Conservation (phyloP, 2,329 filamentous ascomycete species). For the Calonectria crousiana region DNA sequence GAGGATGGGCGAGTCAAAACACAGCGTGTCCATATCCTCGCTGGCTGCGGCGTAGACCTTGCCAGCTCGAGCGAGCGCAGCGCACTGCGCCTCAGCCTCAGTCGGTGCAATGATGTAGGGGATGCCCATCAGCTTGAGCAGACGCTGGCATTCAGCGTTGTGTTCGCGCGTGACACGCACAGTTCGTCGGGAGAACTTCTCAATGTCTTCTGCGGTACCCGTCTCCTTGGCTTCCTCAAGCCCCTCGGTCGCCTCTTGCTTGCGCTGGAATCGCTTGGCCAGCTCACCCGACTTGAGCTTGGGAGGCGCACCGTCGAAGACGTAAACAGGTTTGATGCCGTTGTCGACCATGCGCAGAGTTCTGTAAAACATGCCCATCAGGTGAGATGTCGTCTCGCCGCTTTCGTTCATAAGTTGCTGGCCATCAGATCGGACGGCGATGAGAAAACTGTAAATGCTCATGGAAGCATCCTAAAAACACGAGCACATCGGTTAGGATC, state of each 20-base stretch:
- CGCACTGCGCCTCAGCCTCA: conserved; percentile 97
- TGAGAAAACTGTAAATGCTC: conserved; percentile 99
- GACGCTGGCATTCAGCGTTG: conserved; percentile 91
- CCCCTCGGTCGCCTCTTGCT: conserved; percentile 89
- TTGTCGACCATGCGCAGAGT: conserved; percentile 98
- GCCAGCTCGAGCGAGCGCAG: conserved; percentile 86
- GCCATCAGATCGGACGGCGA: conserved; percentile 95
- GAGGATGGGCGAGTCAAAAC: conserved; percentile 92
- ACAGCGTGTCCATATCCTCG: conserved; percentile 99
- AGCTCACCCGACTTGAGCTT: conserved; percentile 98
- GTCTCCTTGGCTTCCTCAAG: conserved; percentile 97
- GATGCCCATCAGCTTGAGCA: conserved; percentile 95
- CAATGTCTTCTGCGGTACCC: conserved; percentile 95
- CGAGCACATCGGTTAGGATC: conserved; percentile 18
- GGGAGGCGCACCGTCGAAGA: conserved; percentile 96
- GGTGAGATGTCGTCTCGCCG: conserved; percentile 95
- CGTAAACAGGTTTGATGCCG: conserved; percentile 97
- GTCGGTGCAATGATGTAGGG: conserved; percentile 96
- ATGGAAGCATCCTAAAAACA: conserved; percentile 73
- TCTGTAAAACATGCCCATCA: conserved; percentile 99
- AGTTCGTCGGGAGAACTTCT: conserved; percentile 95
- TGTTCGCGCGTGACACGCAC: conserved; percentile 97
- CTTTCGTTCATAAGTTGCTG: conserved; percentile 96
- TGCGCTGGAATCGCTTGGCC: conserved; percentile 95
- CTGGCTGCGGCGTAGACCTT: conserved; percentile 98